A percentile compares a stretch with the other conserved stretches of the same genome.
phyloP scores from a whole-genome alignment of 1,284 basidiomycete genomes.

The Pyrrhoderma noxium region DNA sequence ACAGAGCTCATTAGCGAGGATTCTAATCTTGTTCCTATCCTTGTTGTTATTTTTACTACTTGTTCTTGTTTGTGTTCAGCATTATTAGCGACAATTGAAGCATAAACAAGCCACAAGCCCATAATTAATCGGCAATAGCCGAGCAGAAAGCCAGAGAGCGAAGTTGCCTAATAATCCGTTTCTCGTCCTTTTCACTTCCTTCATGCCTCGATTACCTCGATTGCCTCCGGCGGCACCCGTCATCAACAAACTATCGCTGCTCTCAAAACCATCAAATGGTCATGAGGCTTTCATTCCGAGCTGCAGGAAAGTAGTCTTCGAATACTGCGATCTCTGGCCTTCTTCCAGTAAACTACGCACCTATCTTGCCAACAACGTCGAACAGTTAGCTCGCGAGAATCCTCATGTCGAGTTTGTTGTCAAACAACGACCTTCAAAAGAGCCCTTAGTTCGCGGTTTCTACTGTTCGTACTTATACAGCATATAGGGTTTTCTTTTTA shows the following conservation, averaged over 20 bases:
- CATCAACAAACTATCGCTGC: constrained; percentile 47
- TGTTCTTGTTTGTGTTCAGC: too few relatives aligned
- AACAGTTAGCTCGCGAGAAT: constrained; percentile 56
- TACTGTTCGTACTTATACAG: constrained; percentile 44
- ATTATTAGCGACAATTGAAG: too few relatives aligned
- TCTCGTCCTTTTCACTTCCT: not conserved
- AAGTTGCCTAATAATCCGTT: too few relatives aligned
- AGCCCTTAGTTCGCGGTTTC: constrained; percentile 71
- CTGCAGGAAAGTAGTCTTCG: constrained; percentile 75
- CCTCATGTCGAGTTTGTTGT: constrained; percentile 79
- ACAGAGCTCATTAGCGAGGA: not conserved
- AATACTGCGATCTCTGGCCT: constrained; percentile 76
- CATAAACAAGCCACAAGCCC: too few relatives aligned
- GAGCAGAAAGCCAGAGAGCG: not conserved
- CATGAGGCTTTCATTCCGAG: constrained; percentile 63
- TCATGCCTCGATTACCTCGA: constrained; percentile 33
- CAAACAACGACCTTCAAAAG: constrained; percentile 61
- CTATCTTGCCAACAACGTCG: constrained; percentile 57
- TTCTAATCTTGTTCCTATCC: not conserved
- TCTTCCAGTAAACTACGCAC: constrained; percentile 64
- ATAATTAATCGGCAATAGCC: not conserved
- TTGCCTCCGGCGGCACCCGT: constrained; percentile 31
- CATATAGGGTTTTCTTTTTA: constrained; percentile 11
- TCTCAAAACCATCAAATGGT: constrained; percentile 61
- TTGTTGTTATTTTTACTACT: too few relatives aligned